phyloP scores from a whole-genome alignment of 768 basidiomycete species.

The Hericium coralloides region DNA sequence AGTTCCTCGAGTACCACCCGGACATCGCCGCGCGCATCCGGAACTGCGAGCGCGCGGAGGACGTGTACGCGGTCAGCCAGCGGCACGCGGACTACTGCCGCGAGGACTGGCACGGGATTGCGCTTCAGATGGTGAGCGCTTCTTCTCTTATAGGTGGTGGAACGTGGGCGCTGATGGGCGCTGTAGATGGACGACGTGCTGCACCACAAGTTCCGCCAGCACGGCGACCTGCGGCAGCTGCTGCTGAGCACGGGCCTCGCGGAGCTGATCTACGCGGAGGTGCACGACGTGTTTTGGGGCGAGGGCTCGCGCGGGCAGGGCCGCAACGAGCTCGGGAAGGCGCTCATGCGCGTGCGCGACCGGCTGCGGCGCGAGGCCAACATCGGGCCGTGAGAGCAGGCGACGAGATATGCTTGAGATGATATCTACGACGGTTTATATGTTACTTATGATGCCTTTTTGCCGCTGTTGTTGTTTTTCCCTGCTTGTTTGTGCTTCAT shows the following conservation, averaged over 20 bases:
- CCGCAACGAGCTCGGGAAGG: conserved; percentile 54
- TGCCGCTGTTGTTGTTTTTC: not conserved
- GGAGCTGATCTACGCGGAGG: conserved; percentile 39
- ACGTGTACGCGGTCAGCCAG: conserved; percentile 29
- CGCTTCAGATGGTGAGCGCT: conserved; percentile 39
- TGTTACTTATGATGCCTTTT: not conserved
- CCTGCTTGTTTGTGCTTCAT: not conserved
- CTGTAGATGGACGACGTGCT: conserved; percentile 62
- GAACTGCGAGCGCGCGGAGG: conserved; percentile 26
- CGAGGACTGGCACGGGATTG: conserved; percentile 48
- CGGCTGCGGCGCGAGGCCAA: conserved; percentile 26
- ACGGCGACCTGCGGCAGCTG: conserved; percentile 43
- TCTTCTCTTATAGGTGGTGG: not conserved
- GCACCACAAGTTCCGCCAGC: conserved; percentile 62
- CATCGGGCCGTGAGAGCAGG: not conserved
- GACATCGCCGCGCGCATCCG: conserved; percentile 52
- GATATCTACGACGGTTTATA: not conserved
- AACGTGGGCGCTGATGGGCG: not conserved
- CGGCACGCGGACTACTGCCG: conserved; percentile 26
- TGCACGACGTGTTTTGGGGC: conserved; percentile 60
- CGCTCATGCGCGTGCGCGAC: conserved; percentile 47
- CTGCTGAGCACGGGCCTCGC: conserved; percentile 46
- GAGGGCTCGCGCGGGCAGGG: conserved; percentile 42
- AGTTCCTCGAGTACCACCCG: conserved; percentile 45
- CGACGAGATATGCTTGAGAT: not conserved